Evolutionary conservation across 2,329 filamentous ascomycete genomes (phyloP).

Genomic region (Beauveria scarabaeidicola): DNA sequence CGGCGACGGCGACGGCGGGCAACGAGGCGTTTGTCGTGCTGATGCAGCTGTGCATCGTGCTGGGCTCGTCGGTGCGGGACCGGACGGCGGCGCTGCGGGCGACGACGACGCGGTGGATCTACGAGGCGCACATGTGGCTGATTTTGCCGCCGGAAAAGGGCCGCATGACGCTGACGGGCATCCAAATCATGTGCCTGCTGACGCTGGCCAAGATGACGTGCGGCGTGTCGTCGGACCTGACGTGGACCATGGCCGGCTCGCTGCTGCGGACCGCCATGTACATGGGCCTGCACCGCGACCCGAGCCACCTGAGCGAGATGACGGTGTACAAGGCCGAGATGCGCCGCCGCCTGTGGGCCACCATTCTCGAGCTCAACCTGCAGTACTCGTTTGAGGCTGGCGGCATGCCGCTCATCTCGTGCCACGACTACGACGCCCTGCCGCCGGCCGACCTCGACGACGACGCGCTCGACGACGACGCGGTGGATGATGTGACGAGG

Average conservation of each 20-base stretch:
- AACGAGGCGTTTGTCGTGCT: constrained; percentile 41
- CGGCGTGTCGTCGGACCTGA: constrained; percentile 39
- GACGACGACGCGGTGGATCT: constrained; percentile 40
- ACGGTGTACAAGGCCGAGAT: constrained; percentile 42
- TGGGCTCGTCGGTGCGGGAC: constrained; percentile 41
- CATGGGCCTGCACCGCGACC: constrained; percentile 52
- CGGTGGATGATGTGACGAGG: constrained; percentile 16
- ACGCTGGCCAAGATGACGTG: constrained; percentile 40
- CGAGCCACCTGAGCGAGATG: constrained; percentile 39
- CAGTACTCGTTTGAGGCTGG: constrained; percentile 43
- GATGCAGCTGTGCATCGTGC: constrained; percentile 44
- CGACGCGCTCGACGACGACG: constrained; percentile 35
- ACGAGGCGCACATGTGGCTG: constrained; percentile 45
- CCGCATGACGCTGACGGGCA: constrained; percentile 36
- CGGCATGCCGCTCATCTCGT: constrained; percentile 38
- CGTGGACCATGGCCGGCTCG: constrained; percentile 43
- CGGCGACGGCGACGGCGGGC: constrained; percentile 31
- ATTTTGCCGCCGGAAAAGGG: constrained; percentile 38
- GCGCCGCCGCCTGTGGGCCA: constrained; percentile 47
- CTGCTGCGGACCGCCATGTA: constrained; percentile 46
- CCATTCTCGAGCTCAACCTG: constrained; percentile 45
- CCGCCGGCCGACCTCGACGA: constrained; percentile 45
- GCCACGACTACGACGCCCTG: constrained; percentile 40
- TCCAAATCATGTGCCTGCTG: constrained; percentile 47
- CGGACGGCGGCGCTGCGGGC: constrained; percentile 34